phyloP scores from a whole-genome alignment of 306 rosid species.

The Prosopis cineraria region DNA sequence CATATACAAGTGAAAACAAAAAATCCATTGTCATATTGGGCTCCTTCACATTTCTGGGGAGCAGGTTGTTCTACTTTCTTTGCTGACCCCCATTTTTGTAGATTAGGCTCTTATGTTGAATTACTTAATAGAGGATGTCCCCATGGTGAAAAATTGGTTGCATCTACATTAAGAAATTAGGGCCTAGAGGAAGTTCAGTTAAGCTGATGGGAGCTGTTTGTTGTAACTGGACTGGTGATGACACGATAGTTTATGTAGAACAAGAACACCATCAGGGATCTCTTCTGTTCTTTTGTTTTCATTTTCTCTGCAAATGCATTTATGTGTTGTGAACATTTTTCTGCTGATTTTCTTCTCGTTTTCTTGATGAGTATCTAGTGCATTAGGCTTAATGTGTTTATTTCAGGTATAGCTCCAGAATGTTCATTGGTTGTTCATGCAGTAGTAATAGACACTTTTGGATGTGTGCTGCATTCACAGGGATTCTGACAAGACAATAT shows the following conservation, averaged over 20 bases:
- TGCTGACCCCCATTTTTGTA: background rate
- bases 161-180: background rate
- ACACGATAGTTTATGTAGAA: background rate
- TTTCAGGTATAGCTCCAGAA: constrained; percentile 20
- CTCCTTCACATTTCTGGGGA: background rate
- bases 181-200: background rate
- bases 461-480: constrained; percentile 43
- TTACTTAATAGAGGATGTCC: background rate
- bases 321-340: constrained; percentile 16
- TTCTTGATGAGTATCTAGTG: background rate
- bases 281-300: background rate
- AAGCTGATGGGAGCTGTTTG: constrained; percentile 6
- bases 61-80: constrained; percentile 2
- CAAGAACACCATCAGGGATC: background rate
- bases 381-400: constrained; percentile 11
- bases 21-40: background rate
- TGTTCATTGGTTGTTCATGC: constrained; percentile 16
- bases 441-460: background rate
- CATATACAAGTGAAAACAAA: background rate
- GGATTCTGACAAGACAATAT: constrained; percentile 88
- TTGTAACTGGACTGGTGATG: background rate
- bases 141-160: background rate
- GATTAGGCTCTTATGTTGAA: background rate
- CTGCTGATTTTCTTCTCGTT: constrained; percentile 9
- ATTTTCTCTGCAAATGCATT: background rate